These are phyloP conservation scores for Thinopyrum elongatum DNA, from an alignment of 176 grass and related monocot genomes.

Conservation along the genomic window DNA sequence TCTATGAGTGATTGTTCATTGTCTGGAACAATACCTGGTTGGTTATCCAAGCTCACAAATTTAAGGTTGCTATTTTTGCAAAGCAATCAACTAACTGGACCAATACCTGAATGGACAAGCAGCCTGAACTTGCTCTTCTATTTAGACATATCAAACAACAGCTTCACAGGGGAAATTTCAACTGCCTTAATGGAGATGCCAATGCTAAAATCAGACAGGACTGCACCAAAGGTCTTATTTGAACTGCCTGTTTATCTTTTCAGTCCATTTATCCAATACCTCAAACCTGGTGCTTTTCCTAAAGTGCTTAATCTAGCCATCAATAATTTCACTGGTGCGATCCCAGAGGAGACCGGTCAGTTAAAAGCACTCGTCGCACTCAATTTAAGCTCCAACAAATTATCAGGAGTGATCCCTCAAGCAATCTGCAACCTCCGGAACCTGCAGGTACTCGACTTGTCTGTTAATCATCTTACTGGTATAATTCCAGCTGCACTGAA, in stretches of 20 bases:
- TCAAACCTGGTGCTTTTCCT: not conserved
- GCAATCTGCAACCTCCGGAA: not conserved
- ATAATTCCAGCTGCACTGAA: not conserved
- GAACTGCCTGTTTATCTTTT: conserved; percentile 10
- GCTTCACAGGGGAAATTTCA: conserved; percentile 27
- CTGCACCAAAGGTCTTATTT: not conserved
- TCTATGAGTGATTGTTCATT: not conserved
- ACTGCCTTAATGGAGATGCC: conserved; percentile 12
- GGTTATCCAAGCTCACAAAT: conserved; percentile 35
- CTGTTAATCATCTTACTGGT: conserved; percentile 15
- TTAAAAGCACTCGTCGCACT: not conserved
- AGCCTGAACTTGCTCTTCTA: not conserved
- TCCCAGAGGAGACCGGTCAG: not conserved
- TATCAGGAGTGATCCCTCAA: conserved; percentile 22
- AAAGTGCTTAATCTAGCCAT: not conserved
- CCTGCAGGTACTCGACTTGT: conserved; percentile 22
- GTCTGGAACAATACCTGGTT: conserved; percentile 25
- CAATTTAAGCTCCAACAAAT: conserved; percentile 11
- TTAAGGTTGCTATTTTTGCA: conserved; percentile 12
- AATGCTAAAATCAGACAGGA: not conserved
- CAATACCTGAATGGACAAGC: conserved; percentile 26
- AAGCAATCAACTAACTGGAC: conserved; percentile 4
- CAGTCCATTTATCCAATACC: not conserved
- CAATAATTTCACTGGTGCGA: conserved; percentile 14
- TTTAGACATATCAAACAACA: conserved; percentile 37